Evolutionary conservation across 2,329 filamentous ascomycete species (phyloP).

Genomic region (Pseudogymnoascus sp.): DNA sequence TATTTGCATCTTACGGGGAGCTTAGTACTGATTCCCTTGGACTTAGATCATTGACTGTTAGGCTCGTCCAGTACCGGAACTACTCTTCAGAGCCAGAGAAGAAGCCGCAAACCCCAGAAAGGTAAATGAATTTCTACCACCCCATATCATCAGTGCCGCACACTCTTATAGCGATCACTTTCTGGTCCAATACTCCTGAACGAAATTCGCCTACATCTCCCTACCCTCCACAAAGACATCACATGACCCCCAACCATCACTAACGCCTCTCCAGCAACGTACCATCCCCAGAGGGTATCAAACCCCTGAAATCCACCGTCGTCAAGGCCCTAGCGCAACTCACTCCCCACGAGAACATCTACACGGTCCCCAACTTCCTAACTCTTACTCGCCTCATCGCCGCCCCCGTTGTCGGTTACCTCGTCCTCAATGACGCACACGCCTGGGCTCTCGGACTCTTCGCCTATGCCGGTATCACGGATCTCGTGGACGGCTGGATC

Average conservation of each 20-base stretch:
- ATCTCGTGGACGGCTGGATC: conserved; percentile 90
- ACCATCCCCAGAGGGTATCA: neutral
- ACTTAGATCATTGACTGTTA: neutral
- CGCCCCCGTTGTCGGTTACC: conserved; percentile 79
- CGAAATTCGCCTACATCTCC: neutral
- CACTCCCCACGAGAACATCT: conserved; percentile 75
- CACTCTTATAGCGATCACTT: neutral
- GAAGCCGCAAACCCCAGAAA: neutral
- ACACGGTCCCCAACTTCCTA: conserved; percentile 89
- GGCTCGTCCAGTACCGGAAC: neutral
- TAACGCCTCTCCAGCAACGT: neutral
- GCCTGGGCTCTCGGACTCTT: conserved; percentile 76
- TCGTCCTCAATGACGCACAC: conserved; percentile 76
- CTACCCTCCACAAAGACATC: neutral
- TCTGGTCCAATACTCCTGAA: neutral
- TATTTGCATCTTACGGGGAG: neutral
- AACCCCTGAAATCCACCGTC: conserved; percentile 10
- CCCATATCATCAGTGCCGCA: neutral
- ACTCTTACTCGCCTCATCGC: conserved; percentile 78
- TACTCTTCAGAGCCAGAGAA: conserved; percentile 3
- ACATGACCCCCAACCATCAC: neutral
- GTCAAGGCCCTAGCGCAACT: conserved; percentile 24
- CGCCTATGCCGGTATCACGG: conserved; percentile 82
- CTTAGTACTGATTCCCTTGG: neutral
- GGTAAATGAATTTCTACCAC: neutral